Evolutionary conservation across 1,284 basidiomycete species (phyloP).

Genomic region (Ceratorhiza oryzae-sativae): DNA sequence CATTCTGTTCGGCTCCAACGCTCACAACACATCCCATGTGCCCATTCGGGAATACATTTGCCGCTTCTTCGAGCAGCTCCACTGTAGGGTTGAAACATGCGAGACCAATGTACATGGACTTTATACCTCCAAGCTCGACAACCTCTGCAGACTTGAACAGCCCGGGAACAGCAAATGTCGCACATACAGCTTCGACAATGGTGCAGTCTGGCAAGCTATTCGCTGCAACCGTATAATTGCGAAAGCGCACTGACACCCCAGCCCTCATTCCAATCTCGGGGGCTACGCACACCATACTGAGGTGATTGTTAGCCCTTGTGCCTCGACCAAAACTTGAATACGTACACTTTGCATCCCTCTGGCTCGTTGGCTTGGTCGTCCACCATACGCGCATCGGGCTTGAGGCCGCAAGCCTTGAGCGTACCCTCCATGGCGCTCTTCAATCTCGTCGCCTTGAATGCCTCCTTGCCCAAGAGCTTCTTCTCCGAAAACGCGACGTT

Average conservation of each 20-base stretch:
- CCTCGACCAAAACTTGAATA: neutral
- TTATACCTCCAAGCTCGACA: neutral
- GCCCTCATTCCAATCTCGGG: neutral
- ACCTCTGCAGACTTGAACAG: conserved; percentile 4
- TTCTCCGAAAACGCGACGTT: conserved; percentile 9
- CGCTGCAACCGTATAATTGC: neutral
- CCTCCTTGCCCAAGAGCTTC: neutral
- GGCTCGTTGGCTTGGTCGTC: neutral
- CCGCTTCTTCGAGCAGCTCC: neutral
- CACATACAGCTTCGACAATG: conserved; percentile 7
- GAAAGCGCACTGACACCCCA: neutral
- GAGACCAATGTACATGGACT: neutral
- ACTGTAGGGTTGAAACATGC: neutral
- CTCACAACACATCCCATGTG: neutral
- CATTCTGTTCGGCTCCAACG: neutral
- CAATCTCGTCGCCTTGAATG: neutral
- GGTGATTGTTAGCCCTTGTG: neutral
- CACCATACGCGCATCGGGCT: neutral
- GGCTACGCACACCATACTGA: neutral
- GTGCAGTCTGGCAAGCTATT: conserved; percentile 2
- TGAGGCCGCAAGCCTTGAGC: neutral
- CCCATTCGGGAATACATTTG: neutral
- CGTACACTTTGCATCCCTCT: conserved; percentile 2
- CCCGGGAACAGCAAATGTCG: neutral
- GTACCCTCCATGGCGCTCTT: neutral